These are phyloP conservation scores for Pythium dissotocum DNA, from an alignment of 352 stramenopile genomes.

Conservation along the genomic window DNA sequence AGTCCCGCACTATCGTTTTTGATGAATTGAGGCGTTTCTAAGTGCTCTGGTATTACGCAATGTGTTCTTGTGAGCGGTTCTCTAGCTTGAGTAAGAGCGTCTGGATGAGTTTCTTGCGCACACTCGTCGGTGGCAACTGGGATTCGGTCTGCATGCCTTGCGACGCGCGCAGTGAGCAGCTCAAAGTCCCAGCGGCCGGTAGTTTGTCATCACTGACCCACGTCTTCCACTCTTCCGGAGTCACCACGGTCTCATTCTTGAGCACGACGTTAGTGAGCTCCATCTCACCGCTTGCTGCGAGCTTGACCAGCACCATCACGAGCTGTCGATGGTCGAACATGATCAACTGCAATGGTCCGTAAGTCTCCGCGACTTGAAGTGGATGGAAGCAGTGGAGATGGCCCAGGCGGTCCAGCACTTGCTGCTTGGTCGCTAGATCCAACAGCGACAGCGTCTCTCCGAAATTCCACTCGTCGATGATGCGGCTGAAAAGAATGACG, in stretches of 20 bases:
- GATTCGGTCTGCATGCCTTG: constrained; percentile 47
- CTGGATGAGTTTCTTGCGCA: constrained; percentile 64
- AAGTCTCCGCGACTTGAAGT: constrained; percentile 53
- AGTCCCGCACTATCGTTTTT: not conserved
- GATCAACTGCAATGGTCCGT: constrained; percentile 46
- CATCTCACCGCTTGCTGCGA: constrained; percentile 42
- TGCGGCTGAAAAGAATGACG: constrained; percentile 64
- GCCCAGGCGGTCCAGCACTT: constrained; percentile 64
- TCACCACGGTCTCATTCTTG: constrained; percentile 41
- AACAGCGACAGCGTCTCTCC: constrained; percentile 64
- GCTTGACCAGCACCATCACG: constrained; percentile 51
- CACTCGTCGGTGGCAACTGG: constrained; percentile 46
- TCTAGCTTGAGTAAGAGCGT: constrained; percentile 60
- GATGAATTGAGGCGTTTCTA: constrained; percentile 1
- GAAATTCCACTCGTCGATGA: constrained; percentile 73
- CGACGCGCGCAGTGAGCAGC: constrained; percentile 46
- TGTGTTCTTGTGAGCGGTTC: constrained; percentile 43
- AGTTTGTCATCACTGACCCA: constrained; percentile 64
- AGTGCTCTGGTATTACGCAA: constrained; percentile 1
- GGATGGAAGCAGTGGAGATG: constrained; percentile 66
- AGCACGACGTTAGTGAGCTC: constrained; percentile 51
- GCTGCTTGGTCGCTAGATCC: constrained; percentile 62
- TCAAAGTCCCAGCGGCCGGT: constrained; percentile 40
- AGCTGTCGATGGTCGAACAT: constrained; percentile 63
- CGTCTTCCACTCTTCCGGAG: constrained; percentile 52